Evolutionary conservation across 2,329 filamentous ascomycete genomes (phyloP), one percentile per base, ranked within the genome.

Genomic region (Fusarium equiseti): DNA sequence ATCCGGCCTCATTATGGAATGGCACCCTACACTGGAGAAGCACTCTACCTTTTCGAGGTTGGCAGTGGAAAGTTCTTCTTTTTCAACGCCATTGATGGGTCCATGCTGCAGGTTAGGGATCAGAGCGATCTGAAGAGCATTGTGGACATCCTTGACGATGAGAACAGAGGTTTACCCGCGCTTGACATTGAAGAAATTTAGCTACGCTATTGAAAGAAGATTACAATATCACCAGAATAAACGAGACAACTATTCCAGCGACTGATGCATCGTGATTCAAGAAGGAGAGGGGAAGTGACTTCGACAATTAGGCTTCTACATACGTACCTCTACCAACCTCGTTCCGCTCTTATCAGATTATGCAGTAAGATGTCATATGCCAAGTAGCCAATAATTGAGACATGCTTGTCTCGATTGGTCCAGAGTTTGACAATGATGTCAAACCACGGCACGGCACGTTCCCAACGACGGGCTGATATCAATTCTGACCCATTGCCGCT

Each of bases 1-100:
- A 18, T 57, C 20, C 16, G 50, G 32, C 54, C 54, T 15, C 54
- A 50, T 2, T 57, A 50, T 15, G 53, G 29, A 8, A 56, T 49
- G 53, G 2, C 40, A 16, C 3, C 16, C 3, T 57, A 32, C 11
- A 57, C 54, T 0, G 54, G 54, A 9, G 32, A 51, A 16, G 32
- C 26, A 11, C 5, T 57, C 0, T 57, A 26, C 3, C 44, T 57
- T 13, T 50, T 42, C 26, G 44, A 57, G 6, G 8, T 42, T 20
- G 18, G 18, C 1, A 13, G 20, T 11, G 44, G 32, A 26, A 11
- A 16, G 2, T 12, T 50, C 20, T 57, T 31, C 8, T 8, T 57
- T 8, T 57, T 7, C 1, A 50, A 57, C n/a, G 44, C 29, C 18
- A 29, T 48, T 15, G 42, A 48, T 22, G 31, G 22, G 13, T 18